phyloP scores from a whole-genome alignment of 192 early-diverging fungal genomes.

The Coemansia sp. region DNA sequence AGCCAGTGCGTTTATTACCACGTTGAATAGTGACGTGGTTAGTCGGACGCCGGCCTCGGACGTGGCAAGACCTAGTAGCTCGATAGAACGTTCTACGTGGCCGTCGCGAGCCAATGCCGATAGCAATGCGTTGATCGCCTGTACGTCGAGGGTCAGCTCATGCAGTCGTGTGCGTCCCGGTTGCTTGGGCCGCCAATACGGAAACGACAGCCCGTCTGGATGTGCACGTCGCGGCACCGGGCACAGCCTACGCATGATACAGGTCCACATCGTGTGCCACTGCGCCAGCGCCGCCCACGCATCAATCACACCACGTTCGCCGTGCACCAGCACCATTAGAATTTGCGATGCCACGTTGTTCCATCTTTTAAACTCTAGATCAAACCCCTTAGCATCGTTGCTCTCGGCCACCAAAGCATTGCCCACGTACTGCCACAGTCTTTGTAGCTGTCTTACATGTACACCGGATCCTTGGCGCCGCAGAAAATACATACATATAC shows the following conservation, averaged over 20 bases:
- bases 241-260: constrained; percentile 30
- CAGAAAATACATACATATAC: constrained; percentile 36
- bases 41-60: constrained; percentile 34
- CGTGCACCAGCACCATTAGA: constrained; percentile 7
- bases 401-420: background rate
- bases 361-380: constrained; percentile 52
- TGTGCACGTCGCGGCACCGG: constrained; percentile 24
- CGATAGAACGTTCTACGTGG: constrained; percentile 7
- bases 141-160: constrained; percentile 39
- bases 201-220: constrained; percentile 17
- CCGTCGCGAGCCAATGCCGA: constrained; percentile 13
- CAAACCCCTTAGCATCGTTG: background rate
- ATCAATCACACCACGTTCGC: background rate
- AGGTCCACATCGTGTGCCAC: constrained; percentile 41
- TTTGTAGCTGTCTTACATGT: constrained; percentile 9
- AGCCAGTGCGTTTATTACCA: constrained; percentile 20
- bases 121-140: constrained; percentile 21
- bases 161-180: constrained; percentile 34
- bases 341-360: constrained; percentile 44
- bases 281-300: constrained; percentile 9
- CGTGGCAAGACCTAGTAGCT: constrained; percentile 35
- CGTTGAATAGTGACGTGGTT: constrained; percentile 33
- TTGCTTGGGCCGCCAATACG: constrained; percentile 42
- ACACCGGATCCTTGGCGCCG: constrained; percentile 5
- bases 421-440: constrained; percentile 28